phyloP scores from a whole-genome alignment of 2,329 filamentous ascomycete species.

The Chalara sp. region DNA sequence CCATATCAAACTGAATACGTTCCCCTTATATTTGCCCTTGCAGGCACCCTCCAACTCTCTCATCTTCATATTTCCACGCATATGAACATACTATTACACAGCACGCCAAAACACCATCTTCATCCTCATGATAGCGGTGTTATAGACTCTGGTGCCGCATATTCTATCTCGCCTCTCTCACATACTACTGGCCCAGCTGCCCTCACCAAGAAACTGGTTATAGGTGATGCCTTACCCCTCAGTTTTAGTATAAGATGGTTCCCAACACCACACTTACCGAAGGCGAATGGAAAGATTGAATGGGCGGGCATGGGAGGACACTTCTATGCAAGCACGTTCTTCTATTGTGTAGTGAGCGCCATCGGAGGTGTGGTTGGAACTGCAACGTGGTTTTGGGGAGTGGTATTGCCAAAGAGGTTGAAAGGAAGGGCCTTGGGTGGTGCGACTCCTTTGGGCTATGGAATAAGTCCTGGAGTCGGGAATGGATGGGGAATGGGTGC shows the following conservation, averaged over 20 bases:
- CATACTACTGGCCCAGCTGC: slow-evolving; percentile 41
- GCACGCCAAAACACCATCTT: slow-evolving; percentile 50
- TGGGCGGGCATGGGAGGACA: slow-evolving; percentile 60
- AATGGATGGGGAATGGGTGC: not conserved
- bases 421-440: slow-evolving; percentile 18
- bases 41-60: slow-evolving; percentile 79
- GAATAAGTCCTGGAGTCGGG: slow-evolving; percentile 17
- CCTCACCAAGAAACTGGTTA: slow-evolving; percentile 61
- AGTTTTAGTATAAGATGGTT: slow-evolving; percentile 84
- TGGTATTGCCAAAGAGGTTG: slow-evolving; percentile 44
- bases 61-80: slow-evolving; percentile 88
- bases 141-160: slow-evolving; percentile 80
- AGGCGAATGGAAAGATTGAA: slow-evolving; percentile 57
- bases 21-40: slow-evolving; percentile 80
- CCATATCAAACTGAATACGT: slow-evolving; percentile 53
- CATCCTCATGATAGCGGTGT: slow-evolving; percentile 66
- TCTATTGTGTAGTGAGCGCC: slow-evolving; percentile 55
- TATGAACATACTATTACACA: slow-evolving; percentile 81
- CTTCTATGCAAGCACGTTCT: slow-evolving; percentile 56
- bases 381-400: slow-evolving; percentile 54
- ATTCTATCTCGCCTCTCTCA: slow-evolving; percentile 69
- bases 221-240: slow-evolving; percentile 78
- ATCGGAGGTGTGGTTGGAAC: slow-evolving; percentile 46
- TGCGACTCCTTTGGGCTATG: slow-evolving; percentile 20
- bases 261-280: slow-evolving; percentile 63